phyloP scores from a whole-genome alignment of 805 yeast species.

The Ogataea salicorniae region DNA sequence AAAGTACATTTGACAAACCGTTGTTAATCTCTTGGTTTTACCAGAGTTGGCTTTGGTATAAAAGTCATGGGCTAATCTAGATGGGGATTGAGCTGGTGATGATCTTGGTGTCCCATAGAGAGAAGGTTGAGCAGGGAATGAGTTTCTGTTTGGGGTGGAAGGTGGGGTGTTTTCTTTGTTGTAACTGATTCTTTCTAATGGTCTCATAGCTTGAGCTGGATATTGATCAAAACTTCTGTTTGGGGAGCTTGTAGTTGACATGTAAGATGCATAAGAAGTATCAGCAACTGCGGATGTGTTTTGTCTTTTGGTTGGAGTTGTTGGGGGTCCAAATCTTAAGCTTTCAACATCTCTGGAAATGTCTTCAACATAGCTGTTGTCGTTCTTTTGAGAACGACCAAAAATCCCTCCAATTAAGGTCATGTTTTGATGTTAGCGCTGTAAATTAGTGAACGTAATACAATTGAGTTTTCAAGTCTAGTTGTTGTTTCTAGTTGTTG shows the following conservation, averaged over 20 bases:
- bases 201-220: conserved; percentile 17
- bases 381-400: conserved; percentile 23
- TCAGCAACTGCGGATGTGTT: conserved; percentile 12
- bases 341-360: conserved; percentile 32
- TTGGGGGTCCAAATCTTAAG: conserved; percentile 26
- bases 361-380: conserved; percentile 27
- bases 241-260: conserved; percentile 29
- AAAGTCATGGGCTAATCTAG: conserved; percentile 38
- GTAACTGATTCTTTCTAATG: conserved; percentile 30
- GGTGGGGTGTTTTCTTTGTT: conserved; percentile 40
- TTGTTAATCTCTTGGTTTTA: conserved; percentile 78
- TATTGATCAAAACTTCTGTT: conserved; percentile 24
- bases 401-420: conserved; percentile 29
- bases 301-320: conserved; percentile 18
- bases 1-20: conserved; percentile 90
- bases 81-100: conserved; percentile 18
- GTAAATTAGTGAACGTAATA: no score
- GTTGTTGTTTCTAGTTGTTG: no score
- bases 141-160: conserved; percentile 23
- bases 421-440: conserved; percentile 11
- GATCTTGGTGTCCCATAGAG: conserved; percentile 20
- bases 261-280: conserved; percentile 20
- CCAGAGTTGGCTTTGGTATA: conserved; percentile 57
- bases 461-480: no score
- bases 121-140: conserved; percentile 15